phyloP scores from a whole-genome alignment of 1,284 basidiomycete species.

The Wallemia hederae region DNA sequence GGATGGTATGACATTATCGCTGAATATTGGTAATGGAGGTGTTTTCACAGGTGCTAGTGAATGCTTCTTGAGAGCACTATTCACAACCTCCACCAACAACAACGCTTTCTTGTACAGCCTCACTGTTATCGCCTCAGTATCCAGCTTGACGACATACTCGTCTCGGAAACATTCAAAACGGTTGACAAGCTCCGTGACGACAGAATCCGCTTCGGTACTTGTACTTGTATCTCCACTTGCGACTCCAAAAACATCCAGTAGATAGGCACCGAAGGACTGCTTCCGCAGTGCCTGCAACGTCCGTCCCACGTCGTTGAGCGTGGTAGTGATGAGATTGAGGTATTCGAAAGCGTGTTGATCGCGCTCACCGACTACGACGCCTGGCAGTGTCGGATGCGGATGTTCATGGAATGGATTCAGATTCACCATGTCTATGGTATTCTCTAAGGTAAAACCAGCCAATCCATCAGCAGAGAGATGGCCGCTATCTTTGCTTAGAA shows the following conservation, averaged over 20 bases:
- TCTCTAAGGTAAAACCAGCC: constrained; percentile 22
- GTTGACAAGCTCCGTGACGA: constrained; percentile 32
- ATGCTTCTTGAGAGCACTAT: neutral
- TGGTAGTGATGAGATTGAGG: constrained; percentile 31
- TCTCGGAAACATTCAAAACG: constrained; percentile 3
- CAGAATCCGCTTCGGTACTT: constrained; percentile 22
- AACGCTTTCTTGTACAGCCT: neutral
- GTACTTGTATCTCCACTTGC: constrained; percentile 19
- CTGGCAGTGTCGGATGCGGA: constrained; percentile 35
- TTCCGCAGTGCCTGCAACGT: constrained; percentile 31
- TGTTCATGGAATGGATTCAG: constrained; percentile 26
- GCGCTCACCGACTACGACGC: constrained; percentile 39
- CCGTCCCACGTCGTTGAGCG: constrained; percentile 40
- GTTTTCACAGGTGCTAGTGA: constrained; percentile 13
- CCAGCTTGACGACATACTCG: constrained; percentile 17
- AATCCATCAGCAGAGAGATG: constrained; percentile 38
- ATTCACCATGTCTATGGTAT: constrained; percentile 36
- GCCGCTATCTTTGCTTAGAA: neutral
- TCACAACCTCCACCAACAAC: neutral
- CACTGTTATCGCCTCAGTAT: constrained; percentile 31
- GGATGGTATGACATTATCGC: constrained; percentile 64
- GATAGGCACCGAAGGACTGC: constrained; percentile 38
- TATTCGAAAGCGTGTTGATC: constrained; percentile 43
- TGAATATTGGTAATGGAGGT: constrained; percentile 26
- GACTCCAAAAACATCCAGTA: constrained; percentile 31